A percentile compares a stretch with the other conserved stretches of the same genome.
phyloP scores from a whole-genome alignment of 2,329 filamentous ascomycete genomes.

The Diaporthe helianthi region DNA sequence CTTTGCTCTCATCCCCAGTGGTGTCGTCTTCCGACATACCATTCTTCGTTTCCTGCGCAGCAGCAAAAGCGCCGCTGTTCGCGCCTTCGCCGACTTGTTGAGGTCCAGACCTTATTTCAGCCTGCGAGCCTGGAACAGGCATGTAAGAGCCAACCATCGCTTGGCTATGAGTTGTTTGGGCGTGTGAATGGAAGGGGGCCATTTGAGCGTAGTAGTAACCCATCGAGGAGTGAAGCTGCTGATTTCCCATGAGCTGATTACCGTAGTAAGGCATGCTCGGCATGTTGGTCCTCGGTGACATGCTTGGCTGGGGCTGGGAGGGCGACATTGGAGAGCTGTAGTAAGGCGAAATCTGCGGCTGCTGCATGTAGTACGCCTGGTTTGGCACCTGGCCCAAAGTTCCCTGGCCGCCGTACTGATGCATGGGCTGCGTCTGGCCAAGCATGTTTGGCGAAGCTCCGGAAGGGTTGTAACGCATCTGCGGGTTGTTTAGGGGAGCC shows the following conservation, averaged over 20 bases:
- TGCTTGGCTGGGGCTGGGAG: conserved; percentile 44
- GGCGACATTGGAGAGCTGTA: conserved; percentile 51
- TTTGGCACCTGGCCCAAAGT: conserved; percentile 47
- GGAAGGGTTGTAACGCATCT: conserved; percentile 43
- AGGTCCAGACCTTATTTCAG: conserved; percentile 39
- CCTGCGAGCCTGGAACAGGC: conserved; percentile 37
- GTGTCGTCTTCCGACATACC: conserved; percentile 29
- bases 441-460: conserved; percentile 48
- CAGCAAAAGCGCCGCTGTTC: conserved; percentile 6
- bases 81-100: conserved; percentile 33
- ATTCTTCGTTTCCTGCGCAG: conserved; percentile 29
- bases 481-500: conserved; percentile 47
- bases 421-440: conserved; percentile 45
- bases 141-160: conserved; percentile 47
- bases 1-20: neutral
- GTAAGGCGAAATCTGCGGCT: conserved; percentile 52
- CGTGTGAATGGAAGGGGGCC: conserved; percentile 47
- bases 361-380: conserved; percentile 56
- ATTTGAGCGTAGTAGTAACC: conserved; percentile 54
- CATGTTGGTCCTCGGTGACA: conserved; percentile 49
- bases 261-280: conserved; percentile 53
- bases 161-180: conserved; percentile 43
- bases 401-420: conserved; percentile 49
- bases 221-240: conserved; percentile 44
- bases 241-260: conserved; percentile 50